Conservation (phyloP, 441 rosid genomes). For the Adansonia madagascariensis region DNA sequence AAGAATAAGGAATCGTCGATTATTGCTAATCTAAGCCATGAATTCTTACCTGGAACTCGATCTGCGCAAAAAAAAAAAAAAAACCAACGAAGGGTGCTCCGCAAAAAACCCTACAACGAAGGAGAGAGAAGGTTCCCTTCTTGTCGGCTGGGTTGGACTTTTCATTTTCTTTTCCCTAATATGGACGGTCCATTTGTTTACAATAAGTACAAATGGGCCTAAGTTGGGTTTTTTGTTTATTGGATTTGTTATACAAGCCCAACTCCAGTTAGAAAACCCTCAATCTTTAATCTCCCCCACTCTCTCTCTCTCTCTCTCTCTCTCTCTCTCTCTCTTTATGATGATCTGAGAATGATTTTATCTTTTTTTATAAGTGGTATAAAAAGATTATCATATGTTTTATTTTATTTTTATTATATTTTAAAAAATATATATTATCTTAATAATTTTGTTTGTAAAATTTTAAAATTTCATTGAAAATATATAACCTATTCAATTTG, state of each 20-base stretch:
- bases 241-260: background rate
- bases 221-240: background rate
- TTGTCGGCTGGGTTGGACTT: background rate
- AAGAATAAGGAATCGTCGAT: background rate
- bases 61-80: background rate
- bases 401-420: too few species aligned
- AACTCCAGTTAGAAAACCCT: background rate
- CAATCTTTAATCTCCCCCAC: background rate
- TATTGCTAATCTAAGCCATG: constrained; percentile 1
- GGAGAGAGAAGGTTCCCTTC: background rate
- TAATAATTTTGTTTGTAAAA: too few species aligned
- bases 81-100: background rate
- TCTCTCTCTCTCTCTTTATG: too few species aligned
- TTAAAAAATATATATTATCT: too few species aligned
- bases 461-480: too few species aligned
- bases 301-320: too few species aligned
- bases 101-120: background rate
- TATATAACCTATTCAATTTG: too few species aligned
- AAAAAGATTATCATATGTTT: too few species aligned
- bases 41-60: constrained; percentile 15
- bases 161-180: background rate
- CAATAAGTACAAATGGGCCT: background rate
- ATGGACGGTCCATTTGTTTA: background rate
- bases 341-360: too few species aligned
- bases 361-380: too few species aligned